Evolutionary conservation across 2,329 filamentous ascomycete genomes (phyloP), one percentile per base, ranked within the genome.

Genomic region (Trichothecium sympodiale): DNA sequence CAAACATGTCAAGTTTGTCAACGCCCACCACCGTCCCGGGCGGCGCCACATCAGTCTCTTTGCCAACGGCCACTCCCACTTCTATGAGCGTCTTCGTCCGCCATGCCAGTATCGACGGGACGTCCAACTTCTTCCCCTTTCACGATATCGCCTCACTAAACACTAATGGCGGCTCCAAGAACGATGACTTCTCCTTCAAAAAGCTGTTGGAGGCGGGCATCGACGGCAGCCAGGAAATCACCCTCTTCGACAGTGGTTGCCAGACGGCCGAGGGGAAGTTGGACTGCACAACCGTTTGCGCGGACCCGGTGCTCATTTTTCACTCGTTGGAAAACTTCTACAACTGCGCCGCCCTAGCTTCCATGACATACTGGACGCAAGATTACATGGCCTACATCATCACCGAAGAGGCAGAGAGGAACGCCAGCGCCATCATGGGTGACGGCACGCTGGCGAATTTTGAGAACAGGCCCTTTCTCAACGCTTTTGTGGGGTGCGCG

Each of bases 281-380:
- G 4, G 54, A 60, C 36, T 60, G 57, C 33, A 47, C 53, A 1
- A 40, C 40, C 13, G 57, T 55, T 17, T 60, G 57, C 46, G 47
- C 50, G 33, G 44, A 47, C 31, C 43, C 51, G 1, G 29, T 42
- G 12, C 39, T 45, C 27, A 49, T 58, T 39, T 60, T 59, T 37
- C 48, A 48, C 35, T 57, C 54, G 2, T 40, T 58, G 5, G 57
- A 60, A 40, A 57, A 55, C 1, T 59, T 60, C 32, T 59, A 60
- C 46, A 60, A 60, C 42, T 60, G 57, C 31, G 55, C 54, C 16
- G 54, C 57, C 4, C 41, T 60, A 16, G 49, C 57, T 4, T 52
- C 56, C 4, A 50, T 59, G 8, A 45, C 50, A 12, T 51, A 58
- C 44, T 56, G 55, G 53, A 52, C 50, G 5, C 45, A 44, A 14